Percentiles rank a stretch among this genome's conserved stretches.
phyloP scores from a whole-genome alignment of 805 yeast genomes.

The Saccharomycopsis fodiens region DNA sequence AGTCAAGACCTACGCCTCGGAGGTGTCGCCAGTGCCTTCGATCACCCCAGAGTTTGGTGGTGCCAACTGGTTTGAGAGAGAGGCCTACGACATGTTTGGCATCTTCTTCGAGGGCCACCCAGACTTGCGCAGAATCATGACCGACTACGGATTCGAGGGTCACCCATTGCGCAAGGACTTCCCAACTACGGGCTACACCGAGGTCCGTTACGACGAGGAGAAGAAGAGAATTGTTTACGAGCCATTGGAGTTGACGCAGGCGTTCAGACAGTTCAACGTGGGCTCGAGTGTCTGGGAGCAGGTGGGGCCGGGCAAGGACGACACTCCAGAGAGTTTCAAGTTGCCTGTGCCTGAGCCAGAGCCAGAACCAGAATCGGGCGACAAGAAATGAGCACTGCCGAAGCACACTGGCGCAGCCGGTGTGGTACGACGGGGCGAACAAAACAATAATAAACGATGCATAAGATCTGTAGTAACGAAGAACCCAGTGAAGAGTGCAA shows the following conservation, averaged over 20 bases:
- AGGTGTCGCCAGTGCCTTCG: slow-evolving; percentile 75
- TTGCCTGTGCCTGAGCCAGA: slow-evolving; percentile 80
- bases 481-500: background rate
- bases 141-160: slow-evolving; percentile 90
- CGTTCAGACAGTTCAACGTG: slow-evolving; percentile 83
- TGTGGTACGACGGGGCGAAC: too few relatives aligned
- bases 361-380: slow-evolving; percentile 40
- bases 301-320: slow-evolving; percentile 80
- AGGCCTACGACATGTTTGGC: slow-evolving; percentile 82
- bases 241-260: slow-evolving; percentile 86
- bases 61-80: slow-evolving; percentile 88
- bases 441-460: too few relatives aligned
- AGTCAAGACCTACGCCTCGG: slow-evolving; percentile 83
- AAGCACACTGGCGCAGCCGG: too few relatives aligned
- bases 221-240: slow-evolving; percentile 85
- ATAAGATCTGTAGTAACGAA: too few relatives aligned
- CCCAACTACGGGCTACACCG: slow-evolving; percentile 90
- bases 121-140: slow-evolving; percentile 80
- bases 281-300: slow-evolving; percentile 91
- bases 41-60: slow-evolving; percentile 67
- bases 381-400: slow-evolving; percentile 5
- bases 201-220: slow-evolving; percentile 84
- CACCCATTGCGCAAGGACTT: slow-evolving; percentile 88
- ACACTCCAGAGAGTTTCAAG: slow-evolving; percentile 72
- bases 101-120: slow-evolving; percentile 86